Base-by-base conservation (phyloP, 2,329 filamentous ascomycete genomes). In the Xylariomycetidae sp. region DNA sequence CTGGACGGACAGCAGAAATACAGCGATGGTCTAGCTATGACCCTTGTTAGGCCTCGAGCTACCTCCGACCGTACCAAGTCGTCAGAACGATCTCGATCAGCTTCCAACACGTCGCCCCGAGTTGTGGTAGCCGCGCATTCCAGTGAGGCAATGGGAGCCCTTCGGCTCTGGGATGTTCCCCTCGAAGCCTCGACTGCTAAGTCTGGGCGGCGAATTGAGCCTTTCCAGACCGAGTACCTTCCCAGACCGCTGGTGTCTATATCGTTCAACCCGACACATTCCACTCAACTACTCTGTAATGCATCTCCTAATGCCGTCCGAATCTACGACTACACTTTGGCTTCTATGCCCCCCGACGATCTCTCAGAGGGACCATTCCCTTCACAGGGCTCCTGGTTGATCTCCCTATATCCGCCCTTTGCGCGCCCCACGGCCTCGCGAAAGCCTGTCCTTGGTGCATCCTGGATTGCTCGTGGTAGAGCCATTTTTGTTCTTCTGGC, bases 191-290 rank as follows among this genome's bases (percentile, higher is more conserved):
- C n/a, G n/a, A 33, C 53, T 51, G 10, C 49, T 61, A 33, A 63
- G 63, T 25, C 42, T 13, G 34, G 44, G 48, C 38, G 46, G 47
- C 38, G 45, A 39, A 45, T 66, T 16, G 62, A 67, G 25, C 69
- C 78, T 0, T 81, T 82, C 50, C 78, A 82, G 51, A 74, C 69
- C 9, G 72, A 81, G 39, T 78, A 67, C 42, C 58, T 82, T 4
- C 64, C 75, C 0, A 64, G 62, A 8, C 72, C 76, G 1, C 64
- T 80, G 2, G 65, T 63, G 12, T 63, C 65, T 36, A 69, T 82
- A 35, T 67, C 74, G 0, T 82, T 82, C 55, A 82, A 81, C 50
- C 70, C 77, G 0, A 69, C 69, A 11, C 67, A 76, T 42, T 61
- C 68, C 2, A 74, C 71, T 3, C 77, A 81, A 45, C 64, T 82